Conservation (phyloP, 805 yeast genomes). For the Ogataea nonfermentans region DNA sequence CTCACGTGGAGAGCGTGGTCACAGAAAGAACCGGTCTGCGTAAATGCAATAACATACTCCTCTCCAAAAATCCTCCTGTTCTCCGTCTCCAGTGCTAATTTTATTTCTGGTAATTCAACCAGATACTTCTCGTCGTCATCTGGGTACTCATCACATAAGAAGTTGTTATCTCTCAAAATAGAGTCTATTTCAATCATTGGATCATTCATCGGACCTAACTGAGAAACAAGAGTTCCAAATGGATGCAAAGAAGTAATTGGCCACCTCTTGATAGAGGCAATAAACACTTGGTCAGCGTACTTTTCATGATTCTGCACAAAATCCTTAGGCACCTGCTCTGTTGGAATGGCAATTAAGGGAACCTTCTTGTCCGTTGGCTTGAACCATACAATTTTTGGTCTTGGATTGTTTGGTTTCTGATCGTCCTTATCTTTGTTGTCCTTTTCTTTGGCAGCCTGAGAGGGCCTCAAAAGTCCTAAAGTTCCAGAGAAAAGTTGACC, state of each 20-base stretch:
- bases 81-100: slow-evolving; percentile 32
- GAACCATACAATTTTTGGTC: slow-evolving; percentile 98
- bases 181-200: slow-evolving; percentile 81
- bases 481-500: slow-evolving; percentile 96
- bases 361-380: slow-evolving; percentile 98
- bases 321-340: slow-evolving; percentile 96
- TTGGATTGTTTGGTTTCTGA: slow-evolving; percentile 30
- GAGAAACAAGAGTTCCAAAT: slow-evolving; percentile 88
- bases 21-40: slow-evolving; percentile 54
- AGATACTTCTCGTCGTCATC: slow-evolving; percentile 35
- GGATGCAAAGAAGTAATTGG: slow-evolving; percentile 98
- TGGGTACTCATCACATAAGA: slow-evolving; percentile 77
- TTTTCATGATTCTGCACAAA: slow-evolving; percentile 88
- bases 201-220: slow-evolving; percentile 78
- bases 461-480: slow-evolving; percentile 88
- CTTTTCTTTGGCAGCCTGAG: slow-evolving; percentile 83
- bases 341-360: slow-evolving; percentile 96
- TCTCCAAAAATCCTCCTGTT: slow-evolving; percentile 51
- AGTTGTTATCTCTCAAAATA: slow-evolving; percentile 82
- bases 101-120: slow-evolving; percentile 40
- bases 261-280: slow-evolving; percentile 97
- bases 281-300: slow-evolving; percentile 79
- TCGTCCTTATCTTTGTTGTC: slow-evolving; percentile 46
- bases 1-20: slow-evolving; percentile 87
- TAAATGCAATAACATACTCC: slow-evolving; percentile 64